These are phyloP conservation scores for Yamadazyma laniorum DNA, from an alignment of 805 yeast species.

Conservation along the genomic window DNA sequence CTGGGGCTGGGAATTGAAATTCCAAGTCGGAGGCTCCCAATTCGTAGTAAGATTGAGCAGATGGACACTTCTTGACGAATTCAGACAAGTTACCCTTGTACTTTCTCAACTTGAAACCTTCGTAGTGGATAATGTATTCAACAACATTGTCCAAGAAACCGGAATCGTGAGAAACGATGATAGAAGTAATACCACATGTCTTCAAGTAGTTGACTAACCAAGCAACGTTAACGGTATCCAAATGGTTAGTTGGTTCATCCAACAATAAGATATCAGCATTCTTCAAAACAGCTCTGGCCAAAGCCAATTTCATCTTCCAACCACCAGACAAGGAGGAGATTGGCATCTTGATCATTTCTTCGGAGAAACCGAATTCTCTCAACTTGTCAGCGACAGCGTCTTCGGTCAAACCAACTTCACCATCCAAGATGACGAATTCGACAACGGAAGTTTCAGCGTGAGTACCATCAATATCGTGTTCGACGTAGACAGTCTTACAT, in stretches of 20 bases:
- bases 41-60: constrained; percentile 98
- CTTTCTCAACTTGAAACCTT: constrained; percentile 99
- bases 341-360: constrained; percentile 91
- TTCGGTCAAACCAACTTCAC: constrained; percentile 66
- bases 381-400: constrained; percentile 75
- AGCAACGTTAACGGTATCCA: constrained; percentile 99
- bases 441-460: constrained; percentile 93
- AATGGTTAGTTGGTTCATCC: constrained; percentile 99
- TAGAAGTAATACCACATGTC: constrained; percentile 98
- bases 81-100: constrained; percentile 99
- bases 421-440: constrained; percentile 86
- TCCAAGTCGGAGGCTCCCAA: constrained; percentile 97
- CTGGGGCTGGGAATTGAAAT: constrained; percentile 99
- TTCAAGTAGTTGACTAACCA: constrained; percentile 99
- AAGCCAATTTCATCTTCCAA: constrained; percentile 99
- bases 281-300: constrained; percentile 98
- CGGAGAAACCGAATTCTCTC: constrained; percentile 88
- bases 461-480: constrained; percentile 98
- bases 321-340: constrained; percentile 98
- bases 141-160: constrained; percentile 98
- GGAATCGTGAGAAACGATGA: constrained; percentile 98
- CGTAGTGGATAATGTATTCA: constrained; percentile 99
- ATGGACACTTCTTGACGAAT: constrained; percentile 97
- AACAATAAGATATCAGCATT: constrained; percentile 96
- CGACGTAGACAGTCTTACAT: constrained; percentile 98